Evolutionary conservation across 1,284 basidiomycete species (phyloP).

Genomic region (Moesziomyces globuligerus): DNA sequence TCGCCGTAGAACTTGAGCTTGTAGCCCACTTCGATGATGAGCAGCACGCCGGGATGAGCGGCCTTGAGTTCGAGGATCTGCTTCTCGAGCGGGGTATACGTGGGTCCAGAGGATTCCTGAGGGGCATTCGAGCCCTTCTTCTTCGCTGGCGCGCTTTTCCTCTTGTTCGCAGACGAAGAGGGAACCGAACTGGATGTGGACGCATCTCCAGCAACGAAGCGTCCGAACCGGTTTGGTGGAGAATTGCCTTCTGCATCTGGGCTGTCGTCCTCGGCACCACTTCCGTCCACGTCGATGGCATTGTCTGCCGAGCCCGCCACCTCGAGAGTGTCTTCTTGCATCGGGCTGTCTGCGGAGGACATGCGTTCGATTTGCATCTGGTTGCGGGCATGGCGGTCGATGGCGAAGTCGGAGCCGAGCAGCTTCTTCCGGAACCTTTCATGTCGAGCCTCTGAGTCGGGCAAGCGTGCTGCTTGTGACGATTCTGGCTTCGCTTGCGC

Average conservation of each 20-base stretch:
- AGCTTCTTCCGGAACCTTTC: conserved; percentile 33
- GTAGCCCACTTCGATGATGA: conserved; percentile 78
- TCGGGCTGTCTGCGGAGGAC: conserved; percentile 15
- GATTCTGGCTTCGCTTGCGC: background rate
- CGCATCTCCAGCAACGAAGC: conserved; percentile 14
- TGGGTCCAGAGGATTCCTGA: conserved; percentile 2
- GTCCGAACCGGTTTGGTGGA: conserved; percentile 18
- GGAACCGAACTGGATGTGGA: background rate
- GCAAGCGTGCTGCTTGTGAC: conserved; percentile 9
- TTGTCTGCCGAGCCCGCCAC: conserved; percentile 1
- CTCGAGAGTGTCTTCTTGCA: background rate
- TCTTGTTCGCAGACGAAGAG: conserved; percentile 32
- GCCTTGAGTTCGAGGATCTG: conserved; percentile 62
- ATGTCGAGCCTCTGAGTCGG: conserved; percentile 12
- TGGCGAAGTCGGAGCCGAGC: conserved; percentile 29
- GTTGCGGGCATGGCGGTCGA: conserved; percentile 33
- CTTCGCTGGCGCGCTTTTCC: conserved; percentile 62
- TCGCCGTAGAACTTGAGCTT: conserved; percentile 82
- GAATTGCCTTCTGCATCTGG: background rate
- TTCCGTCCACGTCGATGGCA: conserved; percentile 13
- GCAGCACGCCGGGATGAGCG: conserved; percentile 76
- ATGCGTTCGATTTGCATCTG: conserved; percentile 35
- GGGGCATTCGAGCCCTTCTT: conserved; percentile 43
- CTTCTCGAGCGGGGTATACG: conserved; percentile 70
- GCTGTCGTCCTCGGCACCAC: background rate